Conservation (phyloP, 2,329 filamentous ascomycete genomes). For the Microdochium bolleyi region DNA sequence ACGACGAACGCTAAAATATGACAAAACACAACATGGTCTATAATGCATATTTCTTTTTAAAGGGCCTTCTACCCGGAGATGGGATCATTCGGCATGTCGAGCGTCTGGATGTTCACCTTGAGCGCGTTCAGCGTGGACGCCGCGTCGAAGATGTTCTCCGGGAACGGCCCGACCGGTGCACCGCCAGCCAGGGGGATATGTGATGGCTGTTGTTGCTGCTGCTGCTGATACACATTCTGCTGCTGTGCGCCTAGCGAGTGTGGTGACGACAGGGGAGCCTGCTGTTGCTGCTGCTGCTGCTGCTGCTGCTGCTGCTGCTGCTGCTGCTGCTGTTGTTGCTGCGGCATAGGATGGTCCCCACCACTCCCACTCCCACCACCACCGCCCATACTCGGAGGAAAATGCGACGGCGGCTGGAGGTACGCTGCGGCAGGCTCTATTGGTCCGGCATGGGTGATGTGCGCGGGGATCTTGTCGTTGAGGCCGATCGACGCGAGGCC, state of each 20-base stretch:
- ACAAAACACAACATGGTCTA: no score
- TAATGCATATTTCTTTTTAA: no score
- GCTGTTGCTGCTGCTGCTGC: no score
- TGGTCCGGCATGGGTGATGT: neutral
- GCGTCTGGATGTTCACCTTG: conserved; percentile 1
- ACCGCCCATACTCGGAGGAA: no score
- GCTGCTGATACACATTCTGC: neutral
- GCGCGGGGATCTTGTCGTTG: neutral
- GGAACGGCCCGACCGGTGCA: neutral
- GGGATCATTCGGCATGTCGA: neutral
- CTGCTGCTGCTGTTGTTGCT: no score
- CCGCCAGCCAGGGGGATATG: neutral
- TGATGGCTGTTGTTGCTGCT: neutral
- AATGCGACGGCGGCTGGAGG: neutral
- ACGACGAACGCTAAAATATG: no score
- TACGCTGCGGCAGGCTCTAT: neutral
- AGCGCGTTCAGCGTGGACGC: conserved; percentile 1
- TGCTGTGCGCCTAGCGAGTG: neutral
- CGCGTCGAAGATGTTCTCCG: conserved; percentile 2
- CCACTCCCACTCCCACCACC: no score
- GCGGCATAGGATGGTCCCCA: no score
- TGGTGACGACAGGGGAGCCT: no score
- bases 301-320: no score
- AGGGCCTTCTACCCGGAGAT: neutral
- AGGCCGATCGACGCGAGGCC: conserved; percentile 1